Conservation (phyloP, 768 basidiomycete species). For the Pleurotus giganteus region DNA sequence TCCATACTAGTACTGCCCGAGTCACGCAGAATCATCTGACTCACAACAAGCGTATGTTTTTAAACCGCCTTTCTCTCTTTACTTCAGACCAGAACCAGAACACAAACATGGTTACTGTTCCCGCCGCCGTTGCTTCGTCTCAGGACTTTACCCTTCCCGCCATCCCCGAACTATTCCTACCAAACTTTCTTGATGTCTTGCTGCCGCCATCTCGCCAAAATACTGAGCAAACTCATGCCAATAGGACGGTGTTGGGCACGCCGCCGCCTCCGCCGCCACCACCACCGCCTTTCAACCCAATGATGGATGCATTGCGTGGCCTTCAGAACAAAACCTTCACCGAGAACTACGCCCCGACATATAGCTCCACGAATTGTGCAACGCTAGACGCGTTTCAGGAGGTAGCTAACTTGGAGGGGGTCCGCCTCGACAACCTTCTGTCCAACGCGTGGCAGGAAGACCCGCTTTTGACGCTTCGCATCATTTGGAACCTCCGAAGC, state of each 20-base stretch:
- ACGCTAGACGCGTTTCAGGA: conserved; percentile 57
- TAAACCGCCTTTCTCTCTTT: too few relatives aligned
- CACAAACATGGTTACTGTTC: conserved; percentile 4
- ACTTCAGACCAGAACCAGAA: too few relatives aligned
- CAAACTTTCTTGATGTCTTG: conserved; percentile 55
- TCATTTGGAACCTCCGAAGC: conserved; percentile 68
- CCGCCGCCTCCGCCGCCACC: conserved; percentile 7
- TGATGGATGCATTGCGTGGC: conserved; percentile 53
- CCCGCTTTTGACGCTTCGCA: conserved; percentile 49
- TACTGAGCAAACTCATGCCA: neutral
- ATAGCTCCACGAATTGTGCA: conserved; percentile 46
- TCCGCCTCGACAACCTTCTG: conserved; percentile 33
- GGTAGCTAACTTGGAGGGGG: conserved; percentile 27
- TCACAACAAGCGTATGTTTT: too few relatives aligned
- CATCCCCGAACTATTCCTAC: conserved; percentile 56
- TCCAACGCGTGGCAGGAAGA: conserved; percentile 57
- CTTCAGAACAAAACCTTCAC: conserved; percentile 45
- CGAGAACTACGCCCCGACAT: conserved; percentile 50
- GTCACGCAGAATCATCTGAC: too few relatives aligned
- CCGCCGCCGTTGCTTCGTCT: conserved; percentile 18
- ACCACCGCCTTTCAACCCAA: conserved; percentile 30
- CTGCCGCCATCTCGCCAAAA: conserved; percentile 29
- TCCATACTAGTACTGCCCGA: too few relatives aligned
- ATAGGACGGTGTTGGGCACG: neutral
- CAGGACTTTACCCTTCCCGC: conserved; percentile 52